These are phyloP conservation scores for Jamesozyma jinghongensis DNA, from an alignment of 805 yeast species.

Conservation along the genomic window DNA sequence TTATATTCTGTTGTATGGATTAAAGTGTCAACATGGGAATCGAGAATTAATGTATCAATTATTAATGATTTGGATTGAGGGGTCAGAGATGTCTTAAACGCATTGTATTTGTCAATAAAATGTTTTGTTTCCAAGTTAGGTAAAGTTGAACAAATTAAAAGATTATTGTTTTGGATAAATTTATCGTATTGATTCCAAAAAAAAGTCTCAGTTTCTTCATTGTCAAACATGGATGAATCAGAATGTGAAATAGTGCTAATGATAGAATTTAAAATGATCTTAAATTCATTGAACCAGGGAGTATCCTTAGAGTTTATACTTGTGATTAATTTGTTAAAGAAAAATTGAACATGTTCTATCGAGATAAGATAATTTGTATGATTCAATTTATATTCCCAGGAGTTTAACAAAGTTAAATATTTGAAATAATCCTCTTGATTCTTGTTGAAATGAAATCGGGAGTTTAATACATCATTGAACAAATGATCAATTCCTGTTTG, in stretches of 20 bases:
- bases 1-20: not conserved
- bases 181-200: slow-evolving; percentile 13
- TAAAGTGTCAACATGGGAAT: slow-evolving; percentile 5
- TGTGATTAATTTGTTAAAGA: slow-evolving; percentile 17
- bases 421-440: slow-evolving; percentile 9
- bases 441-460: not conserved
- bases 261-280: no score
- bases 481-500: no score
- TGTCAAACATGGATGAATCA: no score
- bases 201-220: no score
- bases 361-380: slow-evolving; percentile 1
- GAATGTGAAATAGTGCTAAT: no score
- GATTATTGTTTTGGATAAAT: slow-evolving; percentile 11
- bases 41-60: slow-evolving; percentile 2
- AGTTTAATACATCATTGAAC: not conserved
- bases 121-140: slow-evolving; percentile 8
- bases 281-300: slow-evolving; percentile 8
- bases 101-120: slow-evolving; percentile 7
- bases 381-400: slow-evolving; percentile 9
- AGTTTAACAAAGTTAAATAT: slow-evolving; percentile 20
- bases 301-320: slow-evolving; percentile 8
- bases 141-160: slow-evolving; percentile 12
- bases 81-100: slow-evolving; percentile 4
- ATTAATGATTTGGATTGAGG: slow-evolving; percentile 15
- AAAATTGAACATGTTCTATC: slow-evolving; percentile 5